These are phyloP conservation scores for Fraxinus angustifolia DNA, from an alignment of 305 asterid species.

Conservation along the genomic window DNA sequence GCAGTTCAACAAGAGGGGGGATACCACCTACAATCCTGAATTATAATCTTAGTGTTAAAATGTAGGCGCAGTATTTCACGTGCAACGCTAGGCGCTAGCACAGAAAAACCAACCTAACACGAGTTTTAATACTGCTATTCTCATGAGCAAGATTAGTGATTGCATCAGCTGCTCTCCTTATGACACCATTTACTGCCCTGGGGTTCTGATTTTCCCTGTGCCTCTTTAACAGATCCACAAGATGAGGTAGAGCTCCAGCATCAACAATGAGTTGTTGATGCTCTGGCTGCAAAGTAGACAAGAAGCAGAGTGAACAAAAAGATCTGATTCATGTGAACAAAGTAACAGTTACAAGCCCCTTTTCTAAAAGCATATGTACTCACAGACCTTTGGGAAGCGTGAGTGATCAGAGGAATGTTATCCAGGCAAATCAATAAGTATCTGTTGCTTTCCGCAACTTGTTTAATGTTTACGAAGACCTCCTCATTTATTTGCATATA, in stretches of 20 bases:
- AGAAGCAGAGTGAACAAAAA: not conserved
- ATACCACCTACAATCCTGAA: conserved; percentile 92
- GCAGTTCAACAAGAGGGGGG: conserved; percentile 97
- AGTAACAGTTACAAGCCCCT: not conserved
- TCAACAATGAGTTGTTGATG: conserved; percentile 96
- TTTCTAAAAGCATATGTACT: not conserved
- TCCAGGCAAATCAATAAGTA: not conserved
- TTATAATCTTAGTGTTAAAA: conserved; percentile 14
- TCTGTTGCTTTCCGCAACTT: not conserved
- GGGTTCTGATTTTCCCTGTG: conserved; percentile 59
- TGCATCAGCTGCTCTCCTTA: conserved; percentile 97
- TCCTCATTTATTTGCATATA: not conserved
- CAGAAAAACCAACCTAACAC: conserved; percentile 64
- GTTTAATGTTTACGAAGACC: not conserved
- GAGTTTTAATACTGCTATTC: conserved; percentile 88
- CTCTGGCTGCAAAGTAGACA: conserved; percentile 69
- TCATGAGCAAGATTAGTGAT: conserved; percentile 97
- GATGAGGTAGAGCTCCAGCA: conserved; percentile 92
- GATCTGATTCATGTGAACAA: not conserved
- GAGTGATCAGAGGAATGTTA: not conserved
- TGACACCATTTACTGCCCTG: conserved; percentile 80
- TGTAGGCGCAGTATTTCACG: not conserved
- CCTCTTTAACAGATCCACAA: conserved; percentile 75
- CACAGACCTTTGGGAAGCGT: not conserved
- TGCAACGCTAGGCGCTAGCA: not conserved